phyloP scores from a whole-genome alignment of 345 rosid genomes.

The Eucalyptus melliodora region DNA sequence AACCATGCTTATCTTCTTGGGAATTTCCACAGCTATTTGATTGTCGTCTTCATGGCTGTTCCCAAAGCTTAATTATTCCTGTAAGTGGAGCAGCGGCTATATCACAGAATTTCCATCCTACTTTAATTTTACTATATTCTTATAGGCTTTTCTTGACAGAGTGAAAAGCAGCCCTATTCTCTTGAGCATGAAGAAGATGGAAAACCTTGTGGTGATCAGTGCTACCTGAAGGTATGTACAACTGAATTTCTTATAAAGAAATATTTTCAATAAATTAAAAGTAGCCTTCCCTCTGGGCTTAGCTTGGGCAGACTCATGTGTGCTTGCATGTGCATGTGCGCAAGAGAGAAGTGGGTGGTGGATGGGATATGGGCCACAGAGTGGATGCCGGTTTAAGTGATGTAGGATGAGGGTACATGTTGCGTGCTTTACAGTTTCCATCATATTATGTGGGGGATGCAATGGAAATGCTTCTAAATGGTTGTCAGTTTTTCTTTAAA shows the following conservation, averaged over 20 bases:
- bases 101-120: not conserved
- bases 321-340: not conserved
- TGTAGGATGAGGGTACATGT: not conserved
- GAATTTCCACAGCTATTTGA: constrained; percentile 75
- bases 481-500: not conserved
- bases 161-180: constrained; percentile 75
- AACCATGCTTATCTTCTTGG: constrained; percentile 4
- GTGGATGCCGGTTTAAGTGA: not conserved
- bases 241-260: not conserved
- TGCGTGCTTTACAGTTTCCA: not conserved
- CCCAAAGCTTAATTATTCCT: constrained; percentile 71
- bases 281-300: not conserved
- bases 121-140: not conserved
- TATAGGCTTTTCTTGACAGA: constrained; percentile 43
- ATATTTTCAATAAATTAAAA: not conserved
- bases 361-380: not conserved
- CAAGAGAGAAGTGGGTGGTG: not conserved
- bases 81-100: constrained; percentile 32
- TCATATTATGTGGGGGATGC: not conserved
- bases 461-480: not conserved
- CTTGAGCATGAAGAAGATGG: constrained; percentile 75
- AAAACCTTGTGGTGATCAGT: constrained; percentile 80
- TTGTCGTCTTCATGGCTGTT: constrained; percentile 98
- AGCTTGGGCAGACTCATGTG: not conserved
- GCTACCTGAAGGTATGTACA: constrained; percentile 61